A percentile compares a stretch with the other conserved stretches of the same genome.
phyloP scores from a whole-genome alignment of 495 filamentous ascomycete species.

The Talaromyces thailandensis region DNA sequence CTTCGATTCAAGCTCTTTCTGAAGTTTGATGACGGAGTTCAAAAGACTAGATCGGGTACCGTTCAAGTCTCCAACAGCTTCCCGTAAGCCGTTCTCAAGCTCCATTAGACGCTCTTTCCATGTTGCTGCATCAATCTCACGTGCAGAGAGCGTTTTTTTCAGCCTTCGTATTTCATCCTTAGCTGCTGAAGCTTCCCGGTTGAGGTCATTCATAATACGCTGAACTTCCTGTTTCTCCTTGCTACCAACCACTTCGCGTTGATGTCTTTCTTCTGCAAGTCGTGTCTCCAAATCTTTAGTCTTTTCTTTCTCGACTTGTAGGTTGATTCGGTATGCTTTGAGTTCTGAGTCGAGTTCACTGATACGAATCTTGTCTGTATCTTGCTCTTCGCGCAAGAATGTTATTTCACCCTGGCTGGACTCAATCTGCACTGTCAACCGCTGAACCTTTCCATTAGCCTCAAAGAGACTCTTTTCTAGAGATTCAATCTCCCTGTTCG shows the following conservation, averaged over 20 bases:
- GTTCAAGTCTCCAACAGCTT: constrained; percentile 74
- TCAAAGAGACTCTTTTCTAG: constrained; percentile 69
- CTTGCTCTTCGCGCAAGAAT: constrained; percentile 94
- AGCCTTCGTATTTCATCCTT: constrained; percentile 83
- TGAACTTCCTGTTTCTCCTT: constrained; percentile 84
- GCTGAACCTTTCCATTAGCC: constrained; percentile 73
- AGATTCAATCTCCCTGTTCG: constrained; percentile 67
- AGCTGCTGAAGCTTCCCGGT: constrained; percentile 64
- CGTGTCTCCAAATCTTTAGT: constrained; percentile 68
- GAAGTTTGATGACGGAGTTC: constrained; percentile 78
- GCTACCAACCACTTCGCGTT: constrained; percentile 76
- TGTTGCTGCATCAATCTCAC: constrained; percentile 78
- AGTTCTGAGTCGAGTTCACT: constrained; percentile 79
- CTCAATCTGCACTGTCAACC: constrained; percentile 83
- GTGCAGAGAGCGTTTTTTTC: constrained; percentile 67
- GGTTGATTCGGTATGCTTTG: constrained; percentile 58
- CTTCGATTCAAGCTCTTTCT: constrained; percentile 77
- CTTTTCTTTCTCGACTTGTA: constrained; percentile 76
- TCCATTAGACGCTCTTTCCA: constrained; percentile 87
- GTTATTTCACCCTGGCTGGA: constrained; percentile 87
- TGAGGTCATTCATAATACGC: constrained; percentile 73
- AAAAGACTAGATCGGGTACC: constrained; percentile 83
- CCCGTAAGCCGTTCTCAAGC: constrained; percentile 77
- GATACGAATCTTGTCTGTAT: constrained; percentile 96
- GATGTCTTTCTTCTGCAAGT: constrained; percentile 68